Base-by-base conservation (phyloP, 208 protist species). In the Crithidia fasciculata region DNA sequence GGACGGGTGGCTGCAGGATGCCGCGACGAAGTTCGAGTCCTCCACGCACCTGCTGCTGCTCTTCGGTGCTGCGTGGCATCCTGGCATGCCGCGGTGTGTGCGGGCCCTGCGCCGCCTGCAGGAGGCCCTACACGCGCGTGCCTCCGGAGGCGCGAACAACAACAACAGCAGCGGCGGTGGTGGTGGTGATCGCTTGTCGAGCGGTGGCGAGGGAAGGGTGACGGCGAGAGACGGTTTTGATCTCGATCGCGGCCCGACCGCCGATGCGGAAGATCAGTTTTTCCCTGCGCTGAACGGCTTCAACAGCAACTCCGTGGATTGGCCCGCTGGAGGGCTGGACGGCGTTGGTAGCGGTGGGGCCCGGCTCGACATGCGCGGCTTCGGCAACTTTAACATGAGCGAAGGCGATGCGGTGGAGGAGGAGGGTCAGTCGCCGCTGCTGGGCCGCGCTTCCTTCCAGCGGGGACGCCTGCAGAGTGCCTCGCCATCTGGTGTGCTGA, bases 51-150 rank as follows among this genome's bases (percentile, higher is more conserved):
- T 91, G 9, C 37, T 85, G 19, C 50, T 92, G 39, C 79, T 84
- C 64, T 94, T 94, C 75, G 85, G 86, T 13, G 79, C 74, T 7
- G 78, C 74, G 15, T 94, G 89, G 89, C 81, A 94, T 66, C 86
- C 89, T 0, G 76, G 78, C 4, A 82, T 82, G 57, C 1, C 58
- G n/a, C 72, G 47, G 44, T 78, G 80, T 47, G 60, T 90, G 49
- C 72, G 78, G 8, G 52, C 66, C 7, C 69, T 94, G 68, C 63
- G 68, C 5, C 65, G 69, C 12, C 69, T 93, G 15, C 74, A 60
- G 53, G 53, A 61, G 13, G 43, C 56, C 36, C 43, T 84, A 15
- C 85, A 87, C 69, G 70, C 3, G 0, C 28, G 60, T 13, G 41
- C 45, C 6, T 12, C 54, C 28, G 40, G 3, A 36, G 70, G 50